Evolutionary conservation across 768 basidiomycete species (phyloP).

Genomic region (Xerocomus spinulosus): DNA sequence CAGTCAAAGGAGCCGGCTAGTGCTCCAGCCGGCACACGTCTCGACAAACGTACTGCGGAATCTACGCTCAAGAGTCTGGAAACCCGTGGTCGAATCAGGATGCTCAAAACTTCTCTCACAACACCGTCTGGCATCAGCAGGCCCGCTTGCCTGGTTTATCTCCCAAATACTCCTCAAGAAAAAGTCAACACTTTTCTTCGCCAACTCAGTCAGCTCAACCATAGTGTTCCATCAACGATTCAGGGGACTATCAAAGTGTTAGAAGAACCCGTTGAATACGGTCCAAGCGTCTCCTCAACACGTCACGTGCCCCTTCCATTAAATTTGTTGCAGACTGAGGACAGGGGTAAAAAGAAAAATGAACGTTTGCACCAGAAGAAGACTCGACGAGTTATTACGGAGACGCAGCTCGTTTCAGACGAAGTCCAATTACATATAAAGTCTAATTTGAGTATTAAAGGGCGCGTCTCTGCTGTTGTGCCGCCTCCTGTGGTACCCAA

Average conservation of each 20-base stretch:
- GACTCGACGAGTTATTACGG: slow-evolving; percentile 50
- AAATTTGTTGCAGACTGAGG: background rate
- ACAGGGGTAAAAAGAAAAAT: background rate
- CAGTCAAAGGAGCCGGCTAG: slow-evolving; percentile 66
- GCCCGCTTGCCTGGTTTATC: slow-evolving; percentile 58
- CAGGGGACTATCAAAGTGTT: slow-evolving; percentile 43
- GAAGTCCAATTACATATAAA: slow-evolving; percentile 38
- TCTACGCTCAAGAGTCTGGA: slow-evolving; percentile 59
- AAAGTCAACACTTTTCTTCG: slow-evolving; percentile 55
- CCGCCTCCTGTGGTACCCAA: slow-evolving; percentile 41
- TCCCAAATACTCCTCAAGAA: slow-evolving; percentile 52
- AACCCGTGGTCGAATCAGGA: slow-evolving; percentile 61
- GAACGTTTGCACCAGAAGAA: slow-evolving; percentile 32
- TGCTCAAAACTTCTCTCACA: slow-evolving; percentile 60
- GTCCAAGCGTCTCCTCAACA: slow-evolving; percentile 35
- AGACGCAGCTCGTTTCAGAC: slow-evolving; percentile 47
- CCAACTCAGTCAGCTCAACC: slow-evolving; percentile 49
- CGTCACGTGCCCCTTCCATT: background rate
- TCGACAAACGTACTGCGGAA: slow-evolving; percentile 70
- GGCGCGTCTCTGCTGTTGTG: slow-evolving; percentile 6
- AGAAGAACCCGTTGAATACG: slow-evolving; percentile 53
- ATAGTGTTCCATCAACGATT: slow-evolving; percentile 28
- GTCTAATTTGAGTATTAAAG: slow-evolving; percentile 5
- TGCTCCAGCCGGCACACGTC: slow-evolving; percentile 58
- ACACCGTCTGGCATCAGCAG: slow-evolving; percentile 56